phyloP scores from a whole-genome alignment of 2,329 filamentous ascomycete species.

The Nannizziopsis barbatae region DNA sequence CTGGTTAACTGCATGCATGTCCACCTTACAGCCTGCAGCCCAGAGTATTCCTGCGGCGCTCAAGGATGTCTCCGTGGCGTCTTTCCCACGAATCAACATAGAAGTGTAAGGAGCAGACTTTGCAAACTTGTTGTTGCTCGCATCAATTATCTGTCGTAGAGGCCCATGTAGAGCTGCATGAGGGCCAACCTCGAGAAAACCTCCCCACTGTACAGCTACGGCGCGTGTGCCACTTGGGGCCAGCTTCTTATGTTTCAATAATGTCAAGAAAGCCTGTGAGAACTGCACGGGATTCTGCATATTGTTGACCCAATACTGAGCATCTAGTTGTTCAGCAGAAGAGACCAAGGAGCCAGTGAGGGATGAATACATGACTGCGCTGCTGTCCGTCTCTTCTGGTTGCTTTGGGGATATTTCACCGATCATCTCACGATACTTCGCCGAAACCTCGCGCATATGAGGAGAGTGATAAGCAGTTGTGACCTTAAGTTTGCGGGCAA shows the following conservation, averaged over 20 bases:
- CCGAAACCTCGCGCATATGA: constrained; percentile 17
- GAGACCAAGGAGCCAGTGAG: too few relatives aligned
- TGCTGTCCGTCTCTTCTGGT: too few relatives aligned
- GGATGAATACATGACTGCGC: too few relatives aligned
- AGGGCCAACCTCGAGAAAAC: constrained; percentile 28
- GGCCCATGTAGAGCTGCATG: constrained; percentile 27
- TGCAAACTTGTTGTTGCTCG: too few relatives aligned
- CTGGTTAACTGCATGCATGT: too few relatives aligned
- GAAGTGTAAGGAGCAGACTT: too few relatives aligned
- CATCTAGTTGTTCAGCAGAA: neutral
- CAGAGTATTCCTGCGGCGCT: too few relatives aligned
- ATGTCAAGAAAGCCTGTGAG: constrained; percentile 17
- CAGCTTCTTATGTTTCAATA: neutral
- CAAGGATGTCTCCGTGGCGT: too few relatives aligned
- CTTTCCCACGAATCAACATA: too few relatives aligned
- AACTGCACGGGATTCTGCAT: constrained; percentile 29
- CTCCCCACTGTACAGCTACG: constrained; percentile 1
- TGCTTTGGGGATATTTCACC: too few relatives aligned
- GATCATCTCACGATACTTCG: constrained; percentile 5
- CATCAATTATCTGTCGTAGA: constrained; percentile 10
- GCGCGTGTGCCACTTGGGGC: neutral
- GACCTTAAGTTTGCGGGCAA: constrained; percentile 16
- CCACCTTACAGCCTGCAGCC: too few relatives aligned
- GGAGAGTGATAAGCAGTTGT: constrained; percentile 27
- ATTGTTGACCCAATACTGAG: constrained; percentile 31